Base-by-base conservation (phyloP, 1,284 basidiomycete genomes). In the Neolentinus lepideus region DNA sequence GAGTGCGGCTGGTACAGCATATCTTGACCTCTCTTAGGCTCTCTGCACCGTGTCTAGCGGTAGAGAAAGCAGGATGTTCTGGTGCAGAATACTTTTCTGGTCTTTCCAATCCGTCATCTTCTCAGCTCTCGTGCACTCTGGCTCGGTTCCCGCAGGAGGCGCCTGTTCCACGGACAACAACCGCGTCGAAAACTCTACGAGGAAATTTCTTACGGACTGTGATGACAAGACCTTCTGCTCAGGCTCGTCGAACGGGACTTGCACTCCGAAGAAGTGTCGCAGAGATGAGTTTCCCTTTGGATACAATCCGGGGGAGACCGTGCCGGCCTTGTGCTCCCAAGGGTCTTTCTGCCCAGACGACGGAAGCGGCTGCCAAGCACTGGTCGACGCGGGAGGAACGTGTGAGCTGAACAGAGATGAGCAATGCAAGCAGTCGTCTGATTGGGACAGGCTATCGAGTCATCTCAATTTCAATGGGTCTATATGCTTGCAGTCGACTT, bases 321-420 rank as follows among this genome's bases (percentile, higher is more conserved):
- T 84, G 9, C 88, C 88, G 0, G 75, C 80, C 0, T 66, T 83
- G 31, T 91, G 88, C 63, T 64, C 69, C 2, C 51, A 59, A 3
- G 83, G 78, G 12, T 67, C 67, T 14, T 90, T 83, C 71, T 91
- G 88, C 64, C 88, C 88, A 0, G 88, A 91, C 64, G 83, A 86
- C 62, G 85, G 83, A 19, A 79, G 79, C 62, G 77, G 75, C 1
- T 92, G 89, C 66, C 65, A 73, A 53, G 62, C 67, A 2, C 69
- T 82, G 53, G 66, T 77, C 0, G 58, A 66, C 0, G 67, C 78
- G 0, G 86, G 85, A 2, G 69, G 68, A 21, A 50, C 72, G 0
- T 91, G 88, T 66, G 81, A 90, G 67, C 70, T 89, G 61, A 82
- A 84, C 60, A 74, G 88, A 36, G 88, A 91, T 66, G 86, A 89